A percentile compares a stretch with the other conserved stretches of the same genome.
phyloP scores from a whole-genome alignment of 2,329 filamentous ascomycete genomes.

The Phialemoniopsis sp. region DNA sequence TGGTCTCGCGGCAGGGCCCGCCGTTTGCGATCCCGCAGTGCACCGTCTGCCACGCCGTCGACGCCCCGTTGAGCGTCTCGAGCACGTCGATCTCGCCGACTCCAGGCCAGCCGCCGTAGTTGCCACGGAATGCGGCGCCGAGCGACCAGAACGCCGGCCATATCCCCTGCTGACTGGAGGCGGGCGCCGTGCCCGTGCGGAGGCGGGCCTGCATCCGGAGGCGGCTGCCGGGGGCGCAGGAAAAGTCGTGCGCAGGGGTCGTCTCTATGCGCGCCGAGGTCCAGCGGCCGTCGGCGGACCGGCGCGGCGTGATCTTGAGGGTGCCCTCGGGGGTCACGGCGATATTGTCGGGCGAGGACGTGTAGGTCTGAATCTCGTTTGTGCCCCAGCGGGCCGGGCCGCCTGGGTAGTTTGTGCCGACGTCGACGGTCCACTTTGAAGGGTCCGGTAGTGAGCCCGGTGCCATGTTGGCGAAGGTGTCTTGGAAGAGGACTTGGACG shows the following conservation, averaged over 20 bases:
- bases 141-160: conserved; percentile 45
- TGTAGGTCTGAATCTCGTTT: conserved; percentile 42
- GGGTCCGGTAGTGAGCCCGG: conserved; percentile 25
- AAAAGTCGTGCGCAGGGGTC: conserved; percentile 24
- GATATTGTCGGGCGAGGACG: conserved; percentile 31
- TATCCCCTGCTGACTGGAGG: conserved; percentile 27
- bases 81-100: conserved; percentile 41
- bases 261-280: conserved; percentile 41
- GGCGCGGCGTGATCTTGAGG: conserved; percentile 28
- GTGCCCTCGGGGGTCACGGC: conserved; percentile 27
- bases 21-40: conserved; percentile 35
- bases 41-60: conserved; percentile 26
- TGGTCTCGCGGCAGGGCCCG: conserved; percentile 36
- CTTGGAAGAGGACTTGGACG: conserved; percentile 11
- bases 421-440: conserved; percentile 36
- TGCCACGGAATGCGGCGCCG: conserved; percentile 28
- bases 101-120: conserved; percentile 34
- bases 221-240: conserved; percentile 22
- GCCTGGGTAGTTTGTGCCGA: conserved; percentile 41
- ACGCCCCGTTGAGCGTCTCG: conserved; percentile 34
- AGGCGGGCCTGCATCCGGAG: conserved; percentile 33
- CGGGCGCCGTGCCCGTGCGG: conserved; percentile 23
- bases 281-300: conserved; percentile 24
- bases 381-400: conserved; percentile 44
- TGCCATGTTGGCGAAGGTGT: conserved; percentile 18